Evolutionary conservation across 495 filamentous ascomycete species (phyloP), one percentile per base, ranked within the genome.

Genomic region (Cercophora newfieldiana): DNA sequence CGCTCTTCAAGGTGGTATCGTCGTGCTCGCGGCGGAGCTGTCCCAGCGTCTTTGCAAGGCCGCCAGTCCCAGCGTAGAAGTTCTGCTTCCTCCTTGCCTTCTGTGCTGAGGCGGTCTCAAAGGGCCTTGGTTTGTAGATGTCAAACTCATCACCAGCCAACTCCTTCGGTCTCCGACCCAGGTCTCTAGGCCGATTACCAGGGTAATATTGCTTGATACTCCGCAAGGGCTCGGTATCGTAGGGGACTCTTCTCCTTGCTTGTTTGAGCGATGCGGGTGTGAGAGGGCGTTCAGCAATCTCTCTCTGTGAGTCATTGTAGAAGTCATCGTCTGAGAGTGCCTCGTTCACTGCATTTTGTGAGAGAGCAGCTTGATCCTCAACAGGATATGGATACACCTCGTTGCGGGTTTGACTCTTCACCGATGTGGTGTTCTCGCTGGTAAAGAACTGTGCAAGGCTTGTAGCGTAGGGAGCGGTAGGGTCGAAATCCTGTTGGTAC

Each of bases 51-150:
- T 71, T 72, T 21, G 67, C 69, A n/a, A 76, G 63, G 10, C 67
- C 67, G 28, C 72, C 44, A 4, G 60, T 69, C 49, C 75, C 75
- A 2, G 69, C 65, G 56, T 81, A 81, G 62, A 79, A 81, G 18
- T 59, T 66, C 24, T 50, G 62, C 59, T 78, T 59, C 50, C 76
- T 49, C 21, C 57, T n/a, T 18, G 59, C 18, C 18, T 7, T 57
- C 54, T 28, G 21, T 30, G 7, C 54, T n/a, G 54, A 12, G 33
- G 26, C 14, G 31, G 26, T 31, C 14, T n/a, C 19, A 21, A 60
- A 50, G 24, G 28, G 28, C 6, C 18, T 44, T 2, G 2, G 12
- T 44, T 4, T 14, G 37, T 44, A 44, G 2, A 14, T 14, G 18
- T 14, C 37, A 44, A 44, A 44, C 10, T 4, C 10, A 2, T 16